A percentile compares a stretch with the other conserved stretches of the same genome.
Evolutionary conservation across 805 yeast genomes (phyloP).

Genomic region (Candida boleticola): DNA sequence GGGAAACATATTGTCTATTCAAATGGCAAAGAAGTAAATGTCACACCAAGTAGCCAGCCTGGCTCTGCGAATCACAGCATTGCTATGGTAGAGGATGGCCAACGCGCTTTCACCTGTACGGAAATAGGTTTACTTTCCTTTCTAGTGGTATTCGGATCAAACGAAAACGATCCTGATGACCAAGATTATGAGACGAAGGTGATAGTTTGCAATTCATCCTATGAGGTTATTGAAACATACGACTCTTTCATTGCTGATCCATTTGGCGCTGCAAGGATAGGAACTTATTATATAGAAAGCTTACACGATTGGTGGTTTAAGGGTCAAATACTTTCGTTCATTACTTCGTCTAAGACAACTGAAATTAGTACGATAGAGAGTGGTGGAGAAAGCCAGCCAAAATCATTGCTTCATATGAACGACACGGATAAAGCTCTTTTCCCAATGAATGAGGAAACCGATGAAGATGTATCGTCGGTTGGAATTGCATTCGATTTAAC

Average conservation of each 20-base stretch:
- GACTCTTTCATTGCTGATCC: slow-evolving; percentile 52
- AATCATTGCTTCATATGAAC: slow-evolving; percentile 47
- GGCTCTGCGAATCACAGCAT: slow-evolving; percentile 10
- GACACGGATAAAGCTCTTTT: slow-evolving; percentile 73
- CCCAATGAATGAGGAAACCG: slow-evolving; percentile 65
- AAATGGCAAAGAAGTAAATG: slow-evolving; percentile 16
- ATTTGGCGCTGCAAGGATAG: slow-evolving; percentile 48
- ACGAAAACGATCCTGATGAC: slow-evolving; percentile 25
- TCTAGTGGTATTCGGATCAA: slow-evolving; percentile 25
- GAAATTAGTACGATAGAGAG: slow-evolving; percentile 47
- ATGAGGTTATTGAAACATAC: slow-evolving; percentile 12
- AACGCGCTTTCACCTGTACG: slow-evolving; percentile 13
- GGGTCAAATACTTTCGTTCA: slow-evolving; percentile 27
- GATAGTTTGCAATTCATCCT: neutral
- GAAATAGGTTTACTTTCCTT: slow-evolving; percentile 6
- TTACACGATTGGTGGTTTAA: slow-evolving; percentile 49
- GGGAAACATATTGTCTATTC: slow-evolving; percentile 21
- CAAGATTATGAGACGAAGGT: slow-evolving; percentile 22
- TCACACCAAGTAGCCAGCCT: slow-evolving; percentile 6
- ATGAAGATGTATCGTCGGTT: slow-evolving; percentile 66
- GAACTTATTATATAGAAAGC: slow-evolving; percentile 42
- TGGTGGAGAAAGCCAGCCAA: slow-evolving; percentile 10
- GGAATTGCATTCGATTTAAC: slow-evolving; percentile 67
- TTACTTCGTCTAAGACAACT: slow-evolving; percentile 63
- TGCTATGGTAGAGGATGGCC: slow-evolving; percentile 13